These are phyloP conservation scores for Kwoniella bestiolae DNA, from an alignment of 768 basidiomycete genomes.

Conservation along the genomic window DNA sequence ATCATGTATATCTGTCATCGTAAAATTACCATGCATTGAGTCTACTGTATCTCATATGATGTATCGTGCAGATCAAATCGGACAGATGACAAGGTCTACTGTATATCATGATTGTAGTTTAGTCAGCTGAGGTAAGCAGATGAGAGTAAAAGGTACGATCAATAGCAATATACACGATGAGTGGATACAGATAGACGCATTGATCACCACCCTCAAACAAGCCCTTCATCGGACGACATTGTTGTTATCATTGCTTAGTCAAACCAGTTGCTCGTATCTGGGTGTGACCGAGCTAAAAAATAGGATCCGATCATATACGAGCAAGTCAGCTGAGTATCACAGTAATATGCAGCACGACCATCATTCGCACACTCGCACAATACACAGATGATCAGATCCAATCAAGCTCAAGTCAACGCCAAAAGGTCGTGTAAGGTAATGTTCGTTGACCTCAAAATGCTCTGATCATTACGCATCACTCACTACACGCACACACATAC, in stretches of 20 bases:
- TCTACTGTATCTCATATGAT: not conserved
- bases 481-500: not conserved
- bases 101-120: not conserved
- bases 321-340: not conserved
- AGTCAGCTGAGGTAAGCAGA: not conserved
- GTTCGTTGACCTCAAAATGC: not conserved
- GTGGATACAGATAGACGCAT: not conserved
- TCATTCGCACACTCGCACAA: not conserved
- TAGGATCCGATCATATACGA: not conserved
- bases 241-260: not conserved
- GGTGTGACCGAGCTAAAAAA: too few species aligned
- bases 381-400: not conserved
- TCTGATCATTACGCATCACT: constrained; percentile 17
- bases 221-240: not conserved
- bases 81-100: not conserved
- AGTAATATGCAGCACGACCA: not conserved
- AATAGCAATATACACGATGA: too few species aligned
- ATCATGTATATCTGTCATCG: too few species aligned
- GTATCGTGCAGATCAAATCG: not conserved
- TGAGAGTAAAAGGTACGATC: not conserved
- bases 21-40: not conserved
- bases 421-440: not conserved
- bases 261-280: too few species aligned
- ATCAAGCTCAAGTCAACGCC: not conserved
- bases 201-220: not conserved